Base-by-base conservation (phyloP, 2,329 filamentous ascomycete genomes). In the Phyllosticta paracitricarpa region DNA sequence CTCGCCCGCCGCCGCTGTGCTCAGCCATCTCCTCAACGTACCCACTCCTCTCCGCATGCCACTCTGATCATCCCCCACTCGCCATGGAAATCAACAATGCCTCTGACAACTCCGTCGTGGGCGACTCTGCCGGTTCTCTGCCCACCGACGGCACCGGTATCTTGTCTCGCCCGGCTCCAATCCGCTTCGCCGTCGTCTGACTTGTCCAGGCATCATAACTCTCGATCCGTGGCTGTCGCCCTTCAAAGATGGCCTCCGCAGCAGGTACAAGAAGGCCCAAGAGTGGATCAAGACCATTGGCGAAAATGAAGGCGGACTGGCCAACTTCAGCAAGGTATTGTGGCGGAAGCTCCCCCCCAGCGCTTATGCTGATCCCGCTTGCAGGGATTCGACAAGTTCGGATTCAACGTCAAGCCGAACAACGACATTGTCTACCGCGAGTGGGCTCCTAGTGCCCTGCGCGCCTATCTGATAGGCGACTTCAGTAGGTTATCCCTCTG, bases 341-440 rank as follows among this genome's bases (percentile, higher is more conserved):
- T 30, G 14, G 28, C 22, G 7, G 3, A 19, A 40, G n/a, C n/a
- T 10, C 51, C 33, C 53, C 14, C 8, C 19, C 10, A 26, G 52
- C 35, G 57, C 56, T 4, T 63, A 4, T 64, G 48, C 57, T 53
- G 33, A 58, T 57, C 48, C 30, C 28, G 22, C 22, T 12, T 53
- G 19, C 66, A 95, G 90, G 93, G 94, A 54, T 88, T 85, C 64
- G 91, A 97, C 71, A 87, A 82, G 64, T 96, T 89, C 71, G 94
- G 94, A 61, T 84, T 99, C 75, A 91, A 89, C 67, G 86, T 94
- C 63, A 82, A 87, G 71, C 79, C 84, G 59, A 86, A 96, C 69
- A 90, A 90, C 73, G 91, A 92, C 73, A 91, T 99, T 66, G 80
- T 82, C 62, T 99, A 99, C 76, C 84, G 91, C 67, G 94, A 99